Evolutionary conservation across 345 rosid genomes (phyloP).

Genomic region (Hibiscus syriacus): DNA sequence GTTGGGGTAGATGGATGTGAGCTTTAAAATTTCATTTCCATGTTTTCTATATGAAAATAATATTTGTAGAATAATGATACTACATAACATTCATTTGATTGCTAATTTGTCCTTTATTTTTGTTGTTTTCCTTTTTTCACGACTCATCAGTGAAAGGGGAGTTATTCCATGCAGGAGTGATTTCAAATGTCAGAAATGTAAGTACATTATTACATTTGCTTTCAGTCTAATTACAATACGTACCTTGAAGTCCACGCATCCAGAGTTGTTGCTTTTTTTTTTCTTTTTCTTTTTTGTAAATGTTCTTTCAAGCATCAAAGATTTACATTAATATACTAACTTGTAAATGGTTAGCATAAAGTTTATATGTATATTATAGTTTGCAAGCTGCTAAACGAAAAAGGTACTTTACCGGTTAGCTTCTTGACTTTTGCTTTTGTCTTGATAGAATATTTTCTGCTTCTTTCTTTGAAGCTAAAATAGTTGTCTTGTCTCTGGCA

Average conservation of each 20-base stretch:
- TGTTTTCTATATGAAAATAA: background rate
- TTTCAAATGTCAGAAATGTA: conserved; percentile 47
- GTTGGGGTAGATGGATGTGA: background rate
- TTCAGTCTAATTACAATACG: background rate
- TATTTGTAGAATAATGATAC: background rate
- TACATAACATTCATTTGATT: background rate
- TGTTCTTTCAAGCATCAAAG: background rate
- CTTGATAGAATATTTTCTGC: background rate
- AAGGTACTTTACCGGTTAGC: background rate
- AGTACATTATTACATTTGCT: conserved; percentile 14
- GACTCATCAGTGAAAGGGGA: conserved; percentile 20
- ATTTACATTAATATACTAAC: background rate
- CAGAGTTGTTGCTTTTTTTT: background rate
- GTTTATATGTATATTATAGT: background rate
- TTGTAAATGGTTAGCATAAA: background rate
- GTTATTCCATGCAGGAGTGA: conserved; percentile 47
- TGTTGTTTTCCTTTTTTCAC: conserved; percentile 7
- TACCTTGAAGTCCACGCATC: background rate
- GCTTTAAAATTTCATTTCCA: background rate
- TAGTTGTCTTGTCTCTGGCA: conserved; percentile 4
- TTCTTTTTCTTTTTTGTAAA: too few relatives aligned
- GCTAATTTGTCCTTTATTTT: background rate
- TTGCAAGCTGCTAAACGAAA: background rate
- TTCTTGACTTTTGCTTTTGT: background rate
- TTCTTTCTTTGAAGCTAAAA: background rate